These are phyloP conservation scores for Pigoraptor vietnamica DNA, from an alignment of 78 protist genomes.

Conservation along the genomic window DNA sequence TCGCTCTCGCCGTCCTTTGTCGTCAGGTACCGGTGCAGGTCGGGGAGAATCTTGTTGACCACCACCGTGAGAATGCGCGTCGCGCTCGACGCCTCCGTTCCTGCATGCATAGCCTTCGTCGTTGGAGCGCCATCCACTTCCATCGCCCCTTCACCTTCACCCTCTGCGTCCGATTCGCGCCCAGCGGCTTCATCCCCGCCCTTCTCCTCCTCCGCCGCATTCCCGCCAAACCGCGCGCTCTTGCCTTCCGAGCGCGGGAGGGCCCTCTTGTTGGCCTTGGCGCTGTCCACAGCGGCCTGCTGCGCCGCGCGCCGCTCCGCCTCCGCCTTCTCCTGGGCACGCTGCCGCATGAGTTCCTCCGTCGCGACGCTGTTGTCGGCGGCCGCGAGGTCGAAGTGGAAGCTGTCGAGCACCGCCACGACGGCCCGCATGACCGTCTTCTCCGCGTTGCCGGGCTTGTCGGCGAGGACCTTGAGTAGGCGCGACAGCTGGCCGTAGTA, in stretches of 20 bases:
- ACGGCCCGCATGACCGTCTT: background rate
- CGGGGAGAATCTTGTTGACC: no score
- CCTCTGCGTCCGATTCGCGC: background rate
- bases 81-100: no score
- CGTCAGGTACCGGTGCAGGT: no score
- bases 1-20: no score
- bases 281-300: no score
- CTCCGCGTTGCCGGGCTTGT: no score
- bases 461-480: background rate
- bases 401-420: background rate
- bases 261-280: no score
- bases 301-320: background rate
- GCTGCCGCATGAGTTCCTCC: background rate
- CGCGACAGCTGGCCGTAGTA: background rate
- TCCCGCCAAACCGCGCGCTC: no score
- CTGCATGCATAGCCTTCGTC: constrained; percentile 7
- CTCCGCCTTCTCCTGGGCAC: background rate
- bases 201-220: background rate
- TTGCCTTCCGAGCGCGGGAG: no score
- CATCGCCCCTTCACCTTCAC: background rate
- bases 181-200: background rate
- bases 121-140: background rate
- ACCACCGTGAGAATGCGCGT: no score
- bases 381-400: background rate
- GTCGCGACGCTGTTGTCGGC: background rate